A percentile compares a stretch with the other conserved stretches of the same genome.
phyloP scores from a whole-genome alignment of 768 basidiomycete genomes.

The Agrocybe praecox region DNA sequence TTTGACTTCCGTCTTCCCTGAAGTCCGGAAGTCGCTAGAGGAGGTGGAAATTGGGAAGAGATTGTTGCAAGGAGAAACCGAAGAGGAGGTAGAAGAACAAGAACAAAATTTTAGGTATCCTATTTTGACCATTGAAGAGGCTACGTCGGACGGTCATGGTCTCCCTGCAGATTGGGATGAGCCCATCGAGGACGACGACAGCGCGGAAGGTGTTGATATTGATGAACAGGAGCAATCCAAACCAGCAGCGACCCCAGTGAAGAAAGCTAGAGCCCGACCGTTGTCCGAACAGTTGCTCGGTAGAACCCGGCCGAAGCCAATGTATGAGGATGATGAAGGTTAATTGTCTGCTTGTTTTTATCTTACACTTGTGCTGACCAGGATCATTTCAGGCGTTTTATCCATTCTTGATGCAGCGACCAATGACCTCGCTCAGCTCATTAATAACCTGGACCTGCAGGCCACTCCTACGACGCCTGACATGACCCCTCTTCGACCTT shows the following conservation, averaged over 20 bases:
- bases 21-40: conserved; percentile 23
- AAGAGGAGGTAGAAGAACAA: background rate
- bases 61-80: conserved; percentile 3
- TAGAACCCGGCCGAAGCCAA: conserved; percentile 46
- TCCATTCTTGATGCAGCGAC: conserved; percentile 81
- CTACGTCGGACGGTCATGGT: conserved; percentile 55
- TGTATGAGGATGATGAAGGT: conserved; percentile 62
- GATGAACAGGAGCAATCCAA: conserved; percentile 14
- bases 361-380: background rate
- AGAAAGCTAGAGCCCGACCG: conserved; percentile 54
- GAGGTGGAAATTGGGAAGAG: conserved; percentile 2
- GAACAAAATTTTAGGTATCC: conserved; percentile 19
- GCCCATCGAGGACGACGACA: conserved; percentile 12
- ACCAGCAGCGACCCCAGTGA: conserved; percentile 39
- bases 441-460: conserved; percentile 80
- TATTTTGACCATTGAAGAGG: conserved; percentile 50
- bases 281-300: conserved; percentile 65
- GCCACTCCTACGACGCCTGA: conserved; percentile 68
- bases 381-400: conserved; percentile 45
- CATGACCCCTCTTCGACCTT: conserved; percentile 43
- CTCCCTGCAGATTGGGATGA: conserved; percentile 14
- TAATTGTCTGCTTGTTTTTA: background rate
- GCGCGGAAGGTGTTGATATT: conserved; percentile 12
- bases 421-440: conserved; percentile 75
- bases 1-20: conserved; percentile 63